Base-by-base conservation (phyloP, 2,329 filamentous ascomycete species). In the Fusarium pininemorale region DNA sequence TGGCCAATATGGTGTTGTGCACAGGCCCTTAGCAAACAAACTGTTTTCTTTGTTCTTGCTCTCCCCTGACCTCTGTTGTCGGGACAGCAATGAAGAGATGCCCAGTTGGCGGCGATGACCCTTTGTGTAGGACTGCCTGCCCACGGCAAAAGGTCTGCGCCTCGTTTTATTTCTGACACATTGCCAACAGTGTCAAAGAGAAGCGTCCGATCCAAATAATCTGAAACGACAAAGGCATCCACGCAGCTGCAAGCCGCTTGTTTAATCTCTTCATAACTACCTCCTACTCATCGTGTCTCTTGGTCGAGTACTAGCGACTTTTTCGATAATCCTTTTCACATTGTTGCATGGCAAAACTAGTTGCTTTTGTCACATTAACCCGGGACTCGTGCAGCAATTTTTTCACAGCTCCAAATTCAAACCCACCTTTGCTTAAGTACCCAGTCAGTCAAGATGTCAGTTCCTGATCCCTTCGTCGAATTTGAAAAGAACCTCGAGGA, bases 221-320 rank as follows among this genome's bases (percentile, higher is more conserved):
- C 35, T 42, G 60, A 67, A 66, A 56, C 74, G 47, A 66, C 48
- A 74, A 74, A 65, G 71, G 18, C 51, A 18, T 38, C 72, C 44
- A 37, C 39, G 51, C 47, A 55, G 24, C 42, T 62, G 35, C 14
- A 42, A 24, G 37, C 13, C 20, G 30, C 7, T 38, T 35, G 44
- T 13, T 51, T 41, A 20, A n/a, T 41, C 42, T 41, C 59, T 69
- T 72, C 42, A 69, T 59, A 72, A 69, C 54, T 35, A 30, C 26
- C 35, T 22, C 30, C 24, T 12, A n/a, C 16, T 16, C 41, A 68
- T 69, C 58, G 53, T 66, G 39, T 28, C 48, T 45, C 66, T 30
- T 18, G 39, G 26, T 47, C 35, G 32, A 44, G 28, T 48, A 41
- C 45, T 39, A 44, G 35, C 11, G 28, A 35, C 38, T 45, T 44